Base-by-base conservation (phyloP, 306 rosid species). In the Acacia confusa region DNA sequence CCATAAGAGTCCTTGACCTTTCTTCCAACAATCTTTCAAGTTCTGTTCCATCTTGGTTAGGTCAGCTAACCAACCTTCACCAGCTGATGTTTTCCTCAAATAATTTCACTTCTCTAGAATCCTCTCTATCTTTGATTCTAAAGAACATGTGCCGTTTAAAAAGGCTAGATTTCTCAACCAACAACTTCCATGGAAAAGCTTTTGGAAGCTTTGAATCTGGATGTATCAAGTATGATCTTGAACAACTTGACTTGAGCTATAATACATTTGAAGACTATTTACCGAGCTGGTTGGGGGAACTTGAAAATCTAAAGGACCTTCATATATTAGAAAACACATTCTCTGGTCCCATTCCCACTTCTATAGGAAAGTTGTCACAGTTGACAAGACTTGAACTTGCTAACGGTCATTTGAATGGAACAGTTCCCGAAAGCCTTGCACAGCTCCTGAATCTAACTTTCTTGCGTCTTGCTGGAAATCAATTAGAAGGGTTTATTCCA, bases 1-100 rank as follows among this genome's bases (percentile, higher is more conserved):
- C 80, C 32, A 52, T 80, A 12, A 9, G 3, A 53, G 19, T 27
- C 15, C 77, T 84, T 30, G 14, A 47, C 2, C 85, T 86, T 58
- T 60, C 69, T 15, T 2, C 0, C 0, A 84, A 78, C 71, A 0
- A 27, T 3, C 30, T 87, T 2, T 12, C 67, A 27, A 13, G 52
- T 25, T 76, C 25, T 5, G 4, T 83, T 41, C 84, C 87, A 7
- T 47, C 57, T 0, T 76, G 70, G 70, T 32, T 65, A 34, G 70
- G 70, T 17, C 24, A 65, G 14, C 44, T 32, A 27, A 65, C 3
- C 6, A 65, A 16, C 70, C 25, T 65, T 30, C 70, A 2, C 24
- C 13, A 9, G 0, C 70, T 32, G 8, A 2, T 1, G 19, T 44
- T 65, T 32, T 3, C 70, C 44, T 65, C 13, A 7, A 65, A 65